phyloP scores from a whole-genome alignment of 768 basidiomycete species.

The Dentipellis fragilis region DNA sequence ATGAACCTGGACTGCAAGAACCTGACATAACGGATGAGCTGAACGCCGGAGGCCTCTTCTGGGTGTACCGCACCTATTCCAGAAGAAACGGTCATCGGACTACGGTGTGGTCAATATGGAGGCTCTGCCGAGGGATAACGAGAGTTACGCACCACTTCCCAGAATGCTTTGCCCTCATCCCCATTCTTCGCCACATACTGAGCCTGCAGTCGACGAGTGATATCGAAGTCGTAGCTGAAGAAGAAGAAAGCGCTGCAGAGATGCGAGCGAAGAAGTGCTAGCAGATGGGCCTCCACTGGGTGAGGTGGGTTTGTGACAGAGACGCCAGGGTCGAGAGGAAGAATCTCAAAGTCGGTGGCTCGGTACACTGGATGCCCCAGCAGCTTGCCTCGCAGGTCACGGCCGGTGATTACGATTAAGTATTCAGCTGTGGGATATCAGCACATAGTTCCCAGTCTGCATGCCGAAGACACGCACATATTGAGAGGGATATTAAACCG shows the following conservation, averaged over 20 bases:
- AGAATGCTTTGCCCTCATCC: constrained; percentile 48
- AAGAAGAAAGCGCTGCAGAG: constrained; percentile 80
- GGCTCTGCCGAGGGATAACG: not conserved
- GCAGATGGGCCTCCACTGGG: constrained; percentile 79
- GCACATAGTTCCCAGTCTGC: not conserved
- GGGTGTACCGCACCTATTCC: constrained; percentile 62
- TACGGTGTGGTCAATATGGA: constrained; percentile 20
- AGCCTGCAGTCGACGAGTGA: constrained; percentile 79
- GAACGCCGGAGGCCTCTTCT: constrained; percentile 2
- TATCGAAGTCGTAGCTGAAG: constrained; percentile 86
- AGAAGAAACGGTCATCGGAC: constrained; percentile 96
- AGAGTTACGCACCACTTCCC: constrained; percentile 56
- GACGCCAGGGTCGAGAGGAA: constrained; percentile 71
- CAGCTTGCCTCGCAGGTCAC: constrained; percentile 67
- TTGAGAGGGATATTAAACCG: constrained; percentile 65
- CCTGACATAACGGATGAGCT: constrained; percentile 17
- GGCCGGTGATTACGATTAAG: constrained; percentile 77
- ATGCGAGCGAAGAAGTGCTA: constrained; percentile 82
- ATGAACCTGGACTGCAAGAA: constrained; percentile 56
- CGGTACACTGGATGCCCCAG: constrained; percentile 83
- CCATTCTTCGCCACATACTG: constrained; percentile 55
- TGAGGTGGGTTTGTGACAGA: constrained; percentile 62
- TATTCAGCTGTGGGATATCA: constrained; percentile 68
- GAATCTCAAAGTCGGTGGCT: constrained; percentile 84
- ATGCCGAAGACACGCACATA: constrained; percentile 37